Evolutionary conservation across 2,329 filamentous ascomycete genomes (phyloP), one percentile per base, ranked within the genome.

Genomic region (Catunica adiposa): DNA sequence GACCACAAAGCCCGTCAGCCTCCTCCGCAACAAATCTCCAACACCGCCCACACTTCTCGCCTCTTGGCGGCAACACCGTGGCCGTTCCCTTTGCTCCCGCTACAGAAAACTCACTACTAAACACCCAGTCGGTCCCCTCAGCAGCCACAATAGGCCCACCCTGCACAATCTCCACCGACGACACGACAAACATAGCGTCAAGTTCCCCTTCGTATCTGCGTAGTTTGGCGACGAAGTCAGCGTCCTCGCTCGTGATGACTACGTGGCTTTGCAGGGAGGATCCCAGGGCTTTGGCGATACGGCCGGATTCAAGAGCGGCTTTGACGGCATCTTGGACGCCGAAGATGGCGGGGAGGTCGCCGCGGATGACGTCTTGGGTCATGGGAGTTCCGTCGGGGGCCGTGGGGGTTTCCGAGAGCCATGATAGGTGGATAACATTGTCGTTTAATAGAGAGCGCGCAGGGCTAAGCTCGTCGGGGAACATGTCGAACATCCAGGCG

Each of bases 1-100:
- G 73, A 51, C 67, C 69, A 67, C 90, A 97, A 17, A 94, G 69
- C 40, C 71, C 67, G 17, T 84, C 79, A 61, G 83, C 75, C 51
- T 69, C 68, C n/a, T 76, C 71, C n/a, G 84, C 82, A 23, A 84
- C 75, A 66, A 87, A 94, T 59, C 84, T 79, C 92, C 92, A 98
- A 69, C 92, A 98, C 53, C 92, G 75, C 0, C 79, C 75, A 66
- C 92, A 98, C 67, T 97, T 98, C 50, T 74, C 69, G 11, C 73
- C 63, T 61, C 62, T 66, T 1, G 77, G 77, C 57, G 77, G 73
- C 53, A 74, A 61, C 22, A 75, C 72, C 60, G 69, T 67, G 22
- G 72, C 73, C 29, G 62, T 68, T 34, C 69, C 70, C 57, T 61
- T 61, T 4, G 58, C 55, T 25, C 65, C 71, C 40, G 64, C 63